Evolutionary conservation across 257 asterid genomes (phyloP), one percentile per base, ranked within the genome.

Genomic region (Solanum sejunctum): DNA sequence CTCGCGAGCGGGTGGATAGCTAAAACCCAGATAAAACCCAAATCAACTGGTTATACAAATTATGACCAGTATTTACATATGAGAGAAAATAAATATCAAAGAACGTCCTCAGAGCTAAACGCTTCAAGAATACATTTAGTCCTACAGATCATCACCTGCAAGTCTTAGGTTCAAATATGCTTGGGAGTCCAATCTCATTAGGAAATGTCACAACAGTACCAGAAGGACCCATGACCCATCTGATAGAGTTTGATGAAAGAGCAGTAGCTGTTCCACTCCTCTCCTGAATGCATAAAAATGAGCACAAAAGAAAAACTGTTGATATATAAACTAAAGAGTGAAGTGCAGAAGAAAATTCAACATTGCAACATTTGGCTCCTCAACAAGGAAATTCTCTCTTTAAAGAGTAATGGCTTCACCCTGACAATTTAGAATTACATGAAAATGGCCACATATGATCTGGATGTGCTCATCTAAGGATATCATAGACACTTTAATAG

Each of bases 181-280:
- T 93, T 49, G 97, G 98, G 85, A 95, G 95, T 84, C 98, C 97
- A 84, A 93, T 88, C 83, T 91, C 98, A n/a, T 88, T 83, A 15
- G 98, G 97, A 89, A 95, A 95, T 83, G 92, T 93, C 32, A 95
- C 98, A 26, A 91, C 88, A 78, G 96, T 93, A 86, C 98, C 98
- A 11, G 98, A 90, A 81, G 98, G 97, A 86, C 96, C 94, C 82
- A 89, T 90, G 77, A 94, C 88, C 98, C 98, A 95, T 93, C 98
- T 89, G 82, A 95, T 91, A 54, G 91, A 85, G 86, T 90, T 81
- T 5, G 98, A 86, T 70, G 94, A 75, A 78, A 89, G 85, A 57
- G 83, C 80, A 26, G 84, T 85, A 82, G 87, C 84, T 52, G 86
- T 89, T 6, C 89, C 89, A 86, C 83, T 91, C 87, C 93, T 93